phyloP scores from a whole-genome alignment of 139 green algal species.

The Picochlorum sp. region DNA sequence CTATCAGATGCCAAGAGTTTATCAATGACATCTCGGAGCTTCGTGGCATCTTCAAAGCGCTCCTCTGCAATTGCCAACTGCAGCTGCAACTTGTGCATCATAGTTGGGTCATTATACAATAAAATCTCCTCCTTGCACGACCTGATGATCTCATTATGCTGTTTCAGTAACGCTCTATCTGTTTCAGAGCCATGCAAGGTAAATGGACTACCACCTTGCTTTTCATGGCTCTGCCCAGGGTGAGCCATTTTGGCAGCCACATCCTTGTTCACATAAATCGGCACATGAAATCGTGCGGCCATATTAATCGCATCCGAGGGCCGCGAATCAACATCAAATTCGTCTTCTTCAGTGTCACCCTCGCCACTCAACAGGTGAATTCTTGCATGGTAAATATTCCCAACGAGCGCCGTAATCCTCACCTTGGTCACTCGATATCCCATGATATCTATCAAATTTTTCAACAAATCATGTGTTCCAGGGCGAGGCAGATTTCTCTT shows the following conservation, averaged over 20 bases:
- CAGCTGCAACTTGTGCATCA: conserved; percentile 65
- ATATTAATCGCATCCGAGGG: conserved; percentile 78
- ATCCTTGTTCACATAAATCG: conserved; percentile 66
- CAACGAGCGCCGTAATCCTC: conserved; percentile 38
- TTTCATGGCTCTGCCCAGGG: neutral
- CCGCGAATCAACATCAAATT: conserved; percentile 66
- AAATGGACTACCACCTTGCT: neutral
- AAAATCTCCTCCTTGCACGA: conserved; percentile 54
- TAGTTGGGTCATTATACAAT: conserved; percentile 63
- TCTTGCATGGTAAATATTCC: conserved; percentile 55
- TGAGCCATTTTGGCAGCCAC: conserved; percentile 24
- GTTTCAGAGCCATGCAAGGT: neutral
- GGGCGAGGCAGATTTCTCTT: conserved; percentile 31
- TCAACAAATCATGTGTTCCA: conserved; percentile 59
- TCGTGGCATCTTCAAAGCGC: conserved; percentile 60
- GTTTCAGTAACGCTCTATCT: neutral
- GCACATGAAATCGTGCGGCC: conserved; percentile 59
- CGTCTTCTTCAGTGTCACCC: conserved; percentile 2
- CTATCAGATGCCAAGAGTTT: conserved; percentile 33
- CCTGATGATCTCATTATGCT: conserved; percentile 48
- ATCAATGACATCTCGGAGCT: conserved; percentile 45
- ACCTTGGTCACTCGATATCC: conserved; percentile 51
- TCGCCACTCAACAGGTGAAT: conserved; percentile 28
- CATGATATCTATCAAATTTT: conserved; percentile 37
- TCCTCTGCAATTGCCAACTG: conserved; percentile 71